These are phyloP conservation scores for Udeniomyces megalosporus DNA, from an alignment of 768 basidiomycete genomes.

Conservation along the genomic window DNA sequence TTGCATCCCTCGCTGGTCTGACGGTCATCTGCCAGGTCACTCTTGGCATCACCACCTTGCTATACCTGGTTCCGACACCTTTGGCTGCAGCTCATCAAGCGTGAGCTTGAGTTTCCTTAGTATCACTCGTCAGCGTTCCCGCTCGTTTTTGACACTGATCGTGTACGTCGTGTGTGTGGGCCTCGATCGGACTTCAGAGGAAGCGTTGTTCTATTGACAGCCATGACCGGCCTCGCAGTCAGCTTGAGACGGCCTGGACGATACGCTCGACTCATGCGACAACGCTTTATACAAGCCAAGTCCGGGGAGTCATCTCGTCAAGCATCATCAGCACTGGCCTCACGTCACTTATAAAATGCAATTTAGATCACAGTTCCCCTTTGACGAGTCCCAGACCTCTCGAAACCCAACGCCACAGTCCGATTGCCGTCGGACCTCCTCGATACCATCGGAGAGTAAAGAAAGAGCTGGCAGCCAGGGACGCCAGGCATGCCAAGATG, in stretches of 20 bases:
- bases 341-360: no score
- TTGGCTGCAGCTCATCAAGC: conserved; percentile 90
- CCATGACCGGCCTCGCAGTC: conserved; percentile 59
- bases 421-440: no score
- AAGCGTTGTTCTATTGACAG: conserved; percentile 69
- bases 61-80: conserved; percentile 84
- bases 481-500: background rate
- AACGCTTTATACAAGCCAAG: background rate
- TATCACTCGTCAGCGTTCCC: no score
- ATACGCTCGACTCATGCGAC: conserved; percentile 36
- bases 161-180: no score
- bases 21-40: conserved; percentile 48
- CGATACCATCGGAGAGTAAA: background rate
- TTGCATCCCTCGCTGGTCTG: conserved; percentile 18
- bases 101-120: no score
- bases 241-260: conserved; percentile 52
- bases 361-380: no score
- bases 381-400: no score
- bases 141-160: no score
- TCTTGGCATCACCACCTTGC: conserved; percentile 59
- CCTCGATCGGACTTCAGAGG: no score
- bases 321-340: no score
- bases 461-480: background rate
- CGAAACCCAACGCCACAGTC: no score
- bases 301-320: no score